Evolutionary conservation across 768 basidiomycete species (phyloP).

Genomic region (Mycena metata): DNA sequence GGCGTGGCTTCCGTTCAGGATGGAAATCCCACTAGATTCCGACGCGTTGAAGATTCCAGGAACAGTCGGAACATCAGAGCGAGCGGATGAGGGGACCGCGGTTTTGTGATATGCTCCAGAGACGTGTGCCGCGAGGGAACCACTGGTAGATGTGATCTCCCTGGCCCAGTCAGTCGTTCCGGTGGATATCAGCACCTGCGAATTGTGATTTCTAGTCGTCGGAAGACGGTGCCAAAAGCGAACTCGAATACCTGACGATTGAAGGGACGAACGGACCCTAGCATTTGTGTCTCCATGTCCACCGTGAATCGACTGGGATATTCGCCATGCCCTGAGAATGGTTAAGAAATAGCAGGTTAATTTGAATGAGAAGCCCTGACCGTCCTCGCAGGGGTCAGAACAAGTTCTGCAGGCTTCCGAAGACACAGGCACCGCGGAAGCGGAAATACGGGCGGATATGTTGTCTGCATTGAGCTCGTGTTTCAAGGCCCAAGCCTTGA

Average conservation of each 20-base stretch:
- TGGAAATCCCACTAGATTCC: conserved; percentile 69
- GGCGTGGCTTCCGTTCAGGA: conserved; percentile 87
- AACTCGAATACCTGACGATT: conserved; percentile 82
- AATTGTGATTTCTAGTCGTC: not conserved
- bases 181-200: conserved; percentile 90
- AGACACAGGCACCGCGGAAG: conserved; percentile 74
- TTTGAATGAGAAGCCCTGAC: conserved; percentile 53
- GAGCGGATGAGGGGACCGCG: conserved; percentile 34
- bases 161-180: conserved; percentile 91
- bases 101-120: conserved; percentile 40
- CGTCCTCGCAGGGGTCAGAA: conserved; percentile 82
- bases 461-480: conserved; percentile 53
- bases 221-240: not conserved
- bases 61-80: conserved; percentile 50
- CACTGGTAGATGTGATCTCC: conserved; percentile 79
- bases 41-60: conserved; percentile 73
- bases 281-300: conserved; percentile 85
- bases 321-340: conserved; percentile 72
- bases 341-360: conserved; percentile 41
- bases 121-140: conserved; percentile 72
- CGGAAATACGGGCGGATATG: conserved; percentile 64
- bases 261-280: conserved; percentile 88
- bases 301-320: conserved; percentile 81
- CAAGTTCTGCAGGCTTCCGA: conserved; percentile 80
- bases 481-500: conserved; percentile 59